Conservation (phyloP, 179 eudicot genomes). For the Amaranthus tricolor region DNA sequence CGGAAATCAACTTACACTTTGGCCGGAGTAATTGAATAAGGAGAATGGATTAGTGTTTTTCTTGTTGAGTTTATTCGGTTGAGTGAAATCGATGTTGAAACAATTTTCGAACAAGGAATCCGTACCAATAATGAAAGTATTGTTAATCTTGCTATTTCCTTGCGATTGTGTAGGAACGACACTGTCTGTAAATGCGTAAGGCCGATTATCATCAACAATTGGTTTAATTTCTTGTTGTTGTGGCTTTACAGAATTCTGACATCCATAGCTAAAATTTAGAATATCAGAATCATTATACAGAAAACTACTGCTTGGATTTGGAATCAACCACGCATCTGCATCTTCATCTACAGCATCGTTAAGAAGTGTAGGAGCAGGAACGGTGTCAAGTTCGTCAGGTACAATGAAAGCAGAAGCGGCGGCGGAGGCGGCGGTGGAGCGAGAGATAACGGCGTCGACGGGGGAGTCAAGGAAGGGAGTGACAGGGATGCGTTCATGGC, state of each 20-base stretch:
- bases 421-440: conserved; percentile 18
- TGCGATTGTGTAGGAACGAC: conserved; percentile 56
- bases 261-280: conserved; percentile 27
- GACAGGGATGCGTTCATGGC: conserved; percentile 63
- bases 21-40: conserved; percentile 26
- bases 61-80: conserved; percentile 23
- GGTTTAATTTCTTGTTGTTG: conserved; percentile 6
- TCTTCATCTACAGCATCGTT: not conserved
- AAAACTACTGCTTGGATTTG: conserved; percentile 23
- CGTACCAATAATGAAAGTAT: conserved; percentile 1
- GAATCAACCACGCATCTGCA: conserved; percentile 33
- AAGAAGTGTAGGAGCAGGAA: not conserved
- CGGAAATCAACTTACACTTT: conserved; percentile 9
- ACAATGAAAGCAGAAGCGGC: not conserved
- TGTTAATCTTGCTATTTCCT: conserved; percentile 21
- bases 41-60: conserved; percentile 18
- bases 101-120: conserved; percentile 18
- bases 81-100: conserved; percentile 54
- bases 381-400: not conserved
- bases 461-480: conserved; percentile 51
- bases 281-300: conserved; percentile 20
- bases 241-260: conserved; percentile 10
- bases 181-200: conserved; percentile 35
- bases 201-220: not conserved
- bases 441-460: conserved; percentile 24